These are phyloP conservation scores for Mortierella alpina DNA, from an alignment of 192 early-diverging fungal genomes.

Conservation along the genomic window DNA sequence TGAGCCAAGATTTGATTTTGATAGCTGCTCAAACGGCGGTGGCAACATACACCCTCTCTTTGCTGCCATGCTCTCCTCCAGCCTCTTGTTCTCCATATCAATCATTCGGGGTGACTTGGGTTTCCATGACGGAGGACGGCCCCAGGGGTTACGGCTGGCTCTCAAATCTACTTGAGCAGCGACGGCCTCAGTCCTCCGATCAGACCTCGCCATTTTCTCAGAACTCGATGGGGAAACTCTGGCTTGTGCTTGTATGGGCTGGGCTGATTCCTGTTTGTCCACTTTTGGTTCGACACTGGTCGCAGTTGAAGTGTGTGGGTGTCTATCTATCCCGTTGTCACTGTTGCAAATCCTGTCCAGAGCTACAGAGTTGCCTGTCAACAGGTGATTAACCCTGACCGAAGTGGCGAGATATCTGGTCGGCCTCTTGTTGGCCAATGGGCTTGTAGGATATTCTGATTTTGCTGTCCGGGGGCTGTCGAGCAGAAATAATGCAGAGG, in stretches of 20 bases:
- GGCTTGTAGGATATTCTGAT: not conserved
- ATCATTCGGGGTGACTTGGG: constrained; percentile 41
- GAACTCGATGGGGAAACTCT: too few relatives aligned
- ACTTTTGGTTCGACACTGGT: not conserved
- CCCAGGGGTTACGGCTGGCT: constrained; percentile 31
- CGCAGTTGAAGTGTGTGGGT: not conserved
- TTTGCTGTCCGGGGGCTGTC: not conserved
- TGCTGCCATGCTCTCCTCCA: not conserved
- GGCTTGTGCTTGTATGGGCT: not conserved
- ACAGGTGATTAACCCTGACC: not conserved
- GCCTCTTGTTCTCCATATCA: constrained; percentile 30
- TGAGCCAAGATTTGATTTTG: constrained; percentile 16
- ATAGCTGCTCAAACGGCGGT: constrained; percentile 1
- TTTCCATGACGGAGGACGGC: constrained; percentile 50
- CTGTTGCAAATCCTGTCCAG: not conserved
- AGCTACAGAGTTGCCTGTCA: constrained; percentile 22
- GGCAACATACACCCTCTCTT: not conserved
- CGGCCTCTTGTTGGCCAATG: not conserved
- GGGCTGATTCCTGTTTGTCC: not conserved
- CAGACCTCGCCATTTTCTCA: not conserved
- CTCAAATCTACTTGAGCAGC: not conserved
- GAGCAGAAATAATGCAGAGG: not conserved
- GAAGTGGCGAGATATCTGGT: not conserved
- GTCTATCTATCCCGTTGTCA: not conserved
- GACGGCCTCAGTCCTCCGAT: not conserved